Evolutionary conservation across 2,329 filamentous ascomycete genomes (phyloP).

Genomic region (Diaporthe humulicola): DNA sequence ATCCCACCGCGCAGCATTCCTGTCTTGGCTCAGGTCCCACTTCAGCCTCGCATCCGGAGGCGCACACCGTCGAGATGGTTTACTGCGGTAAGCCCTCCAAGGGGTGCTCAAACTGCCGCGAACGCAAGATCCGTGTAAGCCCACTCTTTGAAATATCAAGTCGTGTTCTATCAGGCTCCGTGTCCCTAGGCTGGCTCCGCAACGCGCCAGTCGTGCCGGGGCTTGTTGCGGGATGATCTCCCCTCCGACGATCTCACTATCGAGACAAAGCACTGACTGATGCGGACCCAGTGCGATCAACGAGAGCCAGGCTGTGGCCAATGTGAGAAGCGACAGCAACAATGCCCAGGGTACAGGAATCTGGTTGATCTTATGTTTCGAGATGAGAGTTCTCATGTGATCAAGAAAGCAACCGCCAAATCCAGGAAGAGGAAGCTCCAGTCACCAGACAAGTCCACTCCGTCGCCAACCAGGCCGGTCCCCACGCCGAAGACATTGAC

Average conservation of each 20-base stretch:
- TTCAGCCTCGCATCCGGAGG: constrained; percentile 15
- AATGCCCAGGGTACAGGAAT: constrained; percentile 69
- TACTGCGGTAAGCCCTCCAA: constrained; percentile 71
- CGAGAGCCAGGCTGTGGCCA: constrained; percentile 65
- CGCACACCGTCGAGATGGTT: constrained; percentile 57
- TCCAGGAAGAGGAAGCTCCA: constrained; percentile 46
- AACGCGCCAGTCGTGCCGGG: neutral
- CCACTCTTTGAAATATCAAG: constrained; percentile 24
- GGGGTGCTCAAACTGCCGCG: constrained; percentile 67
- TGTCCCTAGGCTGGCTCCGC: neutral
- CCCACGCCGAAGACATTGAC: constrained; percentile 41
- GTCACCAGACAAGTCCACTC: constrained; percentile 5
- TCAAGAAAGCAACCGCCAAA: constrained; percentile 62
- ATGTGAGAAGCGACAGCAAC: constrained; percentile 64
- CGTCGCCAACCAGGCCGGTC: constrained; percentile 18
- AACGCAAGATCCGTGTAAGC: constrained; percentile 69
- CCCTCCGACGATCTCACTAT: neutral
- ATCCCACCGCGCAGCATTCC: constrained; percentile 28
- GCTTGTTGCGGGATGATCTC: neutral
- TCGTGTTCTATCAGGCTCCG: neutral
- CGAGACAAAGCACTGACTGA: constrained; percentile 23
- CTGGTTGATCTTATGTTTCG: constrained; percentile 70
- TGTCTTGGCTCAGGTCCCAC: constrained; percentile 16
- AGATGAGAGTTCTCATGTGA: constrained; percentile 68
- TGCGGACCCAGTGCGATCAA: constrained; percentile 63